Base-by-base conservation (phyloP, 1,139 yeast species). In the Candida freyschussii region DNA sequence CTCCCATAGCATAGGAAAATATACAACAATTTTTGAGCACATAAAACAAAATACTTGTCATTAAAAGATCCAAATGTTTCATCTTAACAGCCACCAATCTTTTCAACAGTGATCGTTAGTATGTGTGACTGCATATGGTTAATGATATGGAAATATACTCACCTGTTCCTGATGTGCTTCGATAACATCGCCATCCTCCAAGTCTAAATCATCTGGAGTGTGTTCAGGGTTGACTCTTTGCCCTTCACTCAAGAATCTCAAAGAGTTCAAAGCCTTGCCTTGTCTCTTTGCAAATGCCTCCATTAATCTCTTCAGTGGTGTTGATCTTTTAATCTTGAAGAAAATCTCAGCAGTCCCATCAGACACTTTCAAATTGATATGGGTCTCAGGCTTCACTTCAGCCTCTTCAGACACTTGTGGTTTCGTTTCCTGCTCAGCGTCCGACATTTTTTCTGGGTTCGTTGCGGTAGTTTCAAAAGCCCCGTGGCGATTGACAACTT, bases 111-210 rank as follows among this genome's bases (percentile, higher is more conserved):
- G 17, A 33, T 34, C 32, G 29, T 36, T 30, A 29, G 11, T 6
- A 11, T 20, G 12, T 6, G 9, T n/a, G 16, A 15, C 7, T 18
- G 7, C 21, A 15, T 18, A 20, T 9, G n/a, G n/a, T n/a, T n/a
- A n/a, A 19, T 11, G 11, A 19, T 19, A 11, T 19, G 21, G 21
- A n/a, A 12, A 6, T 18, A 6, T 5, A 42, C 95, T 85, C 37
- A 80, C 78, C 61, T 91, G 98, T 60, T 87, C 95, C 62, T 93
- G 81, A 61, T 89, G 96, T n/a, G 96, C 98, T 62, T 93, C 98
- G 49, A 93, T 89, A 47, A 84, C 83, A 58, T 93, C 99, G 49
- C 91, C 91, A 57, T 91, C 96, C 59, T 84, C 94, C 72, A 89
- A 77, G 37, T 86, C 97, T 49, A 91, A 71, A 45, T 78, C 83